These are phyloP conservation scores for Dunaliella primolecta DNA, from an alignment of 139 green algal species.

Conservation along the genomic window DNA sequence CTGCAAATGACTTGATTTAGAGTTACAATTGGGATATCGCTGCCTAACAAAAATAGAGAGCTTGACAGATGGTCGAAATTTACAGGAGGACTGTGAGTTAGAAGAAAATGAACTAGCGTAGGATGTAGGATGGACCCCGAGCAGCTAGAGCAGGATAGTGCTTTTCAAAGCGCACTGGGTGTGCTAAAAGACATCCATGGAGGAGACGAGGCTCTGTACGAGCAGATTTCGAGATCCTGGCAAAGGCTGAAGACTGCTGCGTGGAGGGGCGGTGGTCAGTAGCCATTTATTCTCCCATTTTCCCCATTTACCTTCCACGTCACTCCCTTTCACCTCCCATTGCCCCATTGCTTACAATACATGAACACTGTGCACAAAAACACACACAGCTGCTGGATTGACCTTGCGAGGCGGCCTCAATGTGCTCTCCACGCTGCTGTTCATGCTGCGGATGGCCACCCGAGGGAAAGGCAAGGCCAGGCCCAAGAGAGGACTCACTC, in stretches of 20 bases:
- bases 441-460: neutral
- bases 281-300: too few relatives aligned
- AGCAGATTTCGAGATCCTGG: neutral
- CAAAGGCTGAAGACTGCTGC: neutral
- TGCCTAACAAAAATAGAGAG: too few relatives aligned
- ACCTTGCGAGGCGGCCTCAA: slow-evolving; percentile 39
- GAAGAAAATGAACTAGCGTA: too few relatives aligned
- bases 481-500: neutral
- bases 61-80: too few relatives aligned
- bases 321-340: too few relatives aligned
- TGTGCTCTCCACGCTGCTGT: slow-evolving; percentile 21
- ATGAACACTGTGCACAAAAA: too few relatives aligned
- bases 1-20: too few relatives aligned
- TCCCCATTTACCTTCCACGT: too few relatives aligned
- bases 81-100: too few relatives aligned
- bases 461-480: neutral
- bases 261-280: neutral
- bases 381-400: slow-evolving; percentile 17
- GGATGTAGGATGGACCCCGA: too few relatives aligned
- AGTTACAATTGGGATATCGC: too few relatives aligned
- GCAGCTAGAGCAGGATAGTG: neutral
- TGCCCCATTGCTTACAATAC: too few relatives aligned
- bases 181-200: neutral
- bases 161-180: neutral
- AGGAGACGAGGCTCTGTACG: neutral